A percentile compares a stretch with the other conserved stretches of the same genome.
These are phyloP conservation scores for Ocimum tenuiflorum DNA, from an alignment of 257 asterid species.

Conservation along the genomic window DNA sequence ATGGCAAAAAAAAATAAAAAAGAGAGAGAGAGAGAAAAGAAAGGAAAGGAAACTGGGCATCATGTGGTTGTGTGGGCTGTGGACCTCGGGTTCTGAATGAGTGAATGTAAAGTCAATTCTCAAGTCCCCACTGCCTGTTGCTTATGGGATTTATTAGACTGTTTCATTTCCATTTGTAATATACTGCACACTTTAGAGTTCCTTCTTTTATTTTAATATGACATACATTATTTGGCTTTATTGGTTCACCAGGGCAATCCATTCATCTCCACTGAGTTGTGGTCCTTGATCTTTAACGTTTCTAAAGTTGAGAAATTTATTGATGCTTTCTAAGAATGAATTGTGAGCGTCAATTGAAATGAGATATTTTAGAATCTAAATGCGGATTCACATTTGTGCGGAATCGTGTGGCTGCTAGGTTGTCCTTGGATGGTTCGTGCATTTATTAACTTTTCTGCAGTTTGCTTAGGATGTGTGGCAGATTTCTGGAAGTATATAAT, in stretches of 20 bases:
- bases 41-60: slow-evolving; percentile 13
- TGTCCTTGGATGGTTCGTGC: background rate
- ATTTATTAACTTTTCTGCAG: background rate
- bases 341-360: background rate
- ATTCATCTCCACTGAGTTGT: slow-evolving; percentile 11
- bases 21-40: no score
- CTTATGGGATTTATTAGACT: slow-evolving; percentile 20
- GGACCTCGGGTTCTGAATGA: slow-evolving; percentile 27
- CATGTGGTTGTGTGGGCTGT: slow-evolving; percentile 38
- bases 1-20: no score
- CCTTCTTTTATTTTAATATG: slow-evolving; percentile 11
- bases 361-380: background rate
- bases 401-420: background rate
- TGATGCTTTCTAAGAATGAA: background rate
- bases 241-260: slow-evolving; percentile 13
- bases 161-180: slow-evolving; percentile 21
- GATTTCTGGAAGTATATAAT: slow-evolving; percentile 6
- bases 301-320: background rate
- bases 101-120: slow-evolving; percentile 35
- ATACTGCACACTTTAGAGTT: slow-evolving; percentile 19
- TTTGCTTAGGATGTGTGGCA: background rate
- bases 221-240: slow-evolving; percentile 18
- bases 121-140: slow-evolving; percentile 33
- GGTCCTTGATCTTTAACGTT: slow-evolving; percentile 8
- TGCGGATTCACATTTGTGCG: background rate